Evolutionary conservation across 176 grass and related monocot genomes (phyloP).

Genomic region (Secale cereale): DNA sequence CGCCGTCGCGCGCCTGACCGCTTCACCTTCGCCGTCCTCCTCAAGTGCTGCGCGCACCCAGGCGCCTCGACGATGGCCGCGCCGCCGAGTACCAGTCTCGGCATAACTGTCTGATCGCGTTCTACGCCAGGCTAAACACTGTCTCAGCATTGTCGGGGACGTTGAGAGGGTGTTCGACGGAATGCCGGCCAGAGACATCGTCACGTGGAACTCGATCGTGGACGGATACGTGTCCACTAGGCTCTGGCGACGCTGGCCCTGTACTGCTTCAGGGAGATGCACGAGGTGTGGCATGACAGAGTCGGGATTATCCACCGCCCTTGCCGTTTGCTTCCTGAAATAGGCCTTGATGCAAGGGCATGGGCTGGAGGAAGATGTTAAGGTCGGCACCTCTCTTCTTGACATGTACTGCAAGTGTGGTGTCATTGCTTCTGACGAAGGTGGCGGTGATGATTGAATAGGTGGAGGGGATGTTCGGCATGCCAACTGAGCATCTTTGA

Average conservation of each 20-base stretch:
- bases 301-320: conserved; percentile 34
- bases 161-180: conserved; percentile 67
- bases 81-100: conserved; percentile 42
- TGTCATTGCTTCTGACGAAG: too few species aligned
- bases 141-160: conserved; percentile 35
- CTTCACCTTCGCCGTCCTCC: conserved; percentile 53
- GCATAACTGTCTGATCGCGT: conserved; percentile 51
- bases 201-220: conserved; percentile 77
- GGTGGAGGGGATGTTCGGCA: too few species aligned
- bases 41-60: conserved; percentile 50
- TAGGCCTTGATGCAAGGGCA: too few species aligned
- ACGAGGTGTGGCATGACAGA: conserved; percentile 31
- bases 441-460: too few species aligned
- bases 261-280: conserved; percentile 48
- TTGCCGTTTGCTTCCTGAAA: too few species aligned
- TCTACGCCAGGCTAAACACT: conserved; percentile 43
- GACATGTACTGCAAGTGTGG: too few species aligned
- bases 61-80: conserved; percentile 18
- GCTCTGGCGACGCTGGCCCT: conserved; percentile 10
- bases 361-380: too few species aligned
- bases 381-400: too few species aligned
- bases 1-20: background rate
- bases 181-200: conserved; percentile 59
- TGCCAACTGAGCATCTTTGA: too few species aligned
- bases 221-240: conserved; percentile 44